phyloP scores from a whole-genome alignment of 2,329 filamentous ascomycete genomes.

The Hymenoscyphus fructigenus region DNA sequence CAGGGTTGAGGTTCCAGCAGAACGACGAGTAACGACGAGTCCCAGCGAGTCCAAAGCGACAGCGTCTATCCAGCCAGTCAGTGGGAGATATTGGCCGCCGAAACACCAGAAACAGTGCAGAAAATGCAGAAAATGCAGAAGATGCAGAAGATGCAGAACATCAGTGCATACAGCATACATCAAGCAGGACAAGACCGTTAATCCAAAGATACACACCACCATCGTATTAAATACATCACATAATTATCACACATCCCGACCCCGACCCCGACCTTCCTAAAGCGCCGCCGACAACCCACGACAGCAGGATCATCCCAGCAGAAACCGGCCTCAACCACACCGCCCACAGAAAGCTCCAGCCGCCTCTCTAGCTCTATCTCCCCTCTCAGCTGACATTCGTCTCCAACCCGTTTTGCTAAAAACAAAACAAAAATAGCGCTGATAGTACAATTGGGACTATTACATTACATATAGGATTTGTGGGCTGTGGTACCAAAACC shows the following conservation, averaged over 20 bases:
- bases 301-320: conserved; percentile 12
- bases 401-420: conserved; percentile 20
- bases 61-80: conserved; percentile 11
- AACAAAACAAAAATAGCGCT: conserved; percentile 22
- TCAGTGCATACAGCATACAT: background rate
- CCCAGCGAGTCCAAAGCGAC: background rate
- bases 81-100: background rate
- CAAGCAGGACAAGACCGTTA: too few species aligned
- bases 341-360: background rate
- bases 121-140: too few species aligned
- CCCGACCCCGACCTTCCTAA: background rate
- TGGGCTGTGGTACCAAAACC: conserved; percentile 17
- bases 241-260: conserved; percentile 1
- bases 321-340: background rate
- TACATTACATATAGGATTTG: background rate
- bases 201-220: background rate
- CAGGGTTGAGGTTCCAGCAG: too few species aligned
- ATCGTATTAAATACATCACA: background rate
- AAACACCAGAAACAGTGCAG: background rate
- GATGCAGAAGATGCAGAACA: conserved; percentile 1
- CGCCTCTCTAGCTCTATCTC: background rate
- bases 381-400: conserved; percentile 27
- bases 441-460: too few species aligned
- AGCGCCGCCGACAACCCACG: background rate
- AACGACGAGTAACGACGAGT: background rate